phyloP scores from a whole-genome alignment of 2,329 filamentous ascomycete species.

The Metarhizium rileyi region DNA sequence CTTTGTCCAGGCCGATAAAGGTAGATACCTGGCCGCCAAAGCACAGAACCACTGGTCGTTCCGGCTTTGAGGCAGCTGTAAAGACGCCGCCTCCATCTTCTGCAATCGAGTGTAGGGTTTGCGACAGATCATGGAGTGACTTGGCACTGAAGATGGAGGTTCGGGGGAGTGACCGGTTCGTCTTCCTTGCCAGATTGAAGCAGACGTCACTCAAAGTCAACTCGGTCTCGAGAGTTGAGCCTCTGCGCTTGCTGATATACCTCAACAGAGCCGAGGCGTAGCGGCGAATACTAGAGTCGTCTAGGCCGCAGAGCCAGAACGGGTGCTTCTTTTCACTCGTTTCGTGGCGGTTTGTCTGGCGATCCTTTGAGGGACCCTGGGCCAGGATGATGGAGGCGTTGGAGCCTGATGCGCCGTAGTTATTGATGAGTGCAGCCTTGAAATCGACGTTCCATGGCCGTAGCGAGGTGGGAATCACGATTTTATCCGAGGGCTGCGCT shows the following conservation, averaged over 20 bases:
- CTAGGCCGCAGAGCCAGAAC: neutral
- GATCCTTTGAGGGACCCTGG: slow-evolving; percentile 6
- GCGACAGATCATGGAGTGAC: neutral
- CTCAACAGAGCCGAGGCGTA: neutral
- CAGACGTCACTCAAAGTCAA: neutral
- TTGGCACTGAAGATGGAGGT: neutral
- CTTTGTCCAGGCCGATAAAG: slow-evolving; percentile 19
- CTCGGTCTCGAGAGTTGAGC: neutral
- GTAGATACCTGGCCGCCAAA: slow-evolving; percentile 20
- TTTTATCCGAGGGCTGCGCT: slow-evolving; percentile 17
- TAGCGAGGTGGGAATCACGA: slow-evolving; percentile 23
- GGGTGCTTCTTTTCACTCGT: neutral
- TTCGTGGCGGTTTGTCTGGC: neutral
- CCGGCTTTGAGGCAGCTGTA: neutral
- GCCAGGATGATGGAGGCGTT: slow-evolving; percentile 19
- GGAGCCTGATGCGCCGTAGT: slow-evolving; percentile 26
- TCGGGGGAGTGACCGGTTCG: neutral
- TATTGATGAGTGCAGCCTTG: slow-evolving; percentile 22
- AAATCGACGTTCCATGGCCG: slow-evolving; percentile 12
- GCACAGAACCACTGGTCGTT: slow-evolving; percentile 23
- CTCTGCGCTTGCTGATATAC: neutral
- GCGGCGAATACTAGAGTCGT: neutral
- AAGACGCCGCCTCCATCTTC: neutral
- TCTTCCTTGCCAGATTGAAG: neutral
- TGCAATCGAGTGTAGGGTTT: neutral